A percentile compares a stretch with the other conserved stretches of the same genome.
phyloP scores from a whole-genome alignment of 129 eudicot genomes.

The Helichrysum umbraculigerum region DNA sequence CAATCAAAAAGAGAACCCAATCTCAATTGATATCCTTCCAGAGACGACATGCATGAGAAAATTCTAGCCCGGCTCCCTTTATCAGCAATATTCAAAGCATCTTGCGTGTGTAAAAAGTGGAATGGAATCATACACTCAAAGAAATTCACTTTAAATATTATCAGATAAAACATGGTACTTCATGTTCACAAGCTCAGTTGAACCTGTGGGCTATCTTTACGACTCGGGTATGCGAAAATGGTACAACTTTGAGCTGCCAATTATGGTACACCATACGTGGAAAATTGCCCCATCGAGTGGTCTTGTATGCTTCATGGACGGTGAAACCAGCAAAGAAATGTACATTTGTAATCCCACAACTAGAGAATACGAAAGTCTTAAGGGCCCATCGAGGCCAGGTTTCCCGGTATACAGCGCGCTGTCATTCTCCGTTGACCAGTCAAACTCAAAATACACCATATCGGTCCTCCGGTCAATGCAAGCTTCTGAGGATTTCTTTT shows the following conservation, averaged over 20 bases:
- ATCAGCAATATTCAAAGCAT: constrained; percentile 36
- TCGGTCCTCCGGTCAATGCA: constrained; percentile 46
- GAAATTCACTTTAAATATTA: constrained; percentile 29
- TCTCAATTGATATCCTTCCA: constrained; percentile 43
- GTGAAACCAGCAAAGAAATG: constrained; percentile 27
- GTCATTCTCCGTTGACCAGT: constrained; percentile 45
- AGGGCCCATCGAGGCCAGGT: constrained; percentile 35
- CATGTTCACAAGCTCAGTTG: constrained; percentile 46
- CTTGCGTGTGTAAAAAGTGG: constrained; percentile 56
- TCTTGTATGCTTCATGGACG: constrained; percentile 51
- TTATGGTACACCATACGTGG: constrained; percentile 43
- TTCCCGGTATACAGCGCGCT: constrained; percentile 39
- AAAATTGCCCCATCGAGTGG: constrained; percentile 45
- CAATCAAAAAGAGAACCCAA: constrained; percentile 23
- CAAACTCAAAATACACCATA: constrained; percentile 33
- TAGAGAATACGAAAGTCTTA: constrained; percentile 26
- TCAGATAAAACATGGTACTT: constrained; percentile 52
- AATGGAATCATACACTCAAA: constrained; percentile 38
- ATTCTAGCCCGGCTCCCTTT: constrained; percentile 47
- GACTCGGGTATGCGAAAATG: constrained; percentile 45
- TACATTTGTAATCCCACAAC: constrained; percentile 46
- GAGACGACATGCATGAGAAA: constrained; percentile 45
- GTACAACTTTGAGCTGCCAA: constrained; percentile 50
- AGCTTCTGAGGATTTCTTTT: constrained; percentile 34
- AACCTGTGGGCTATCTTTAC: constrained; percentile 39